Conservation (phyloP, 129 eudicot genomes). For the Flaveria ramosissima region DNA sequence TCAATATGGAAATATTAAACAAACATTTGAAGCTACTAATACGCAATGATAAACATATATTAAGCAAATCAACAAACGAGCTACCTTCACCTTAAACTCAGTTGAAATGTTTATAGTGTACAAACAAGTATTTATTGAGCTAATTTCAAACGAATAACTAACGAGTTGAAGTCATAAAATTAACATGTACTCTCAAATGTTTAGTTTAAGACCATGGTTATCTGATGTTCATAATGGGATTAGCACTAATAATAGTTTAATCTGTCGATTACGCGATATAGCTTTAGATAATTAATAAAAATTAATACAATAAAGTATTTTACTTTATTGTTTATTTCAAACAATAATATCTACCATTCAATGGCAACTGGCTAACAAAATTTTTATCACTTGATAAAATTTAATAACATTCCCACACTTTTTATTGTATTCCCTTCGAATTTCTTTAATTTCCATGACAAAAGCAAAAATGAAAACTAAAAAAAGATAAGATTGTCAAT, state of each 20-base stretch:
- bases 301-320: background rate
- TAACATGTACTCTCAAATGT: no score
- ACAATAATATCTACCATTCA: background rate
- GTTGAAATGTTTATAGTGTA: background rate
- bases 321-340: background rate
- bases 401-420: slow-evolving; percentile 4
- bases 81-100: no score
- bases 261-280: background rate
- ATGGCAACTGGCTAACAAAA: no score
- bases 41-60: no score
- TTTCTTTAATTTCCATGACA: slow-evolving; percentile 20
- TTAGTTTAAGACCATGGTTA: no score
- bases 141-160: background rate
- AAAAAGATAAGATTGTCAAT: slow-evolving; percentile 22
- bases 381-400: background rate
- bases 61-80: no score
- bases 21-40: no score
- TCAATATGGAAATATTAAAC: no score
- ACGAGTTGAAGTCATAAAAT: background rate
- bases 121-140: no score
- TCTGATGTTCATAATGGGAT: no score
- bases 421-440: slow-evolving; percentile 28
- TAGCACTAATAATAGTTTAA: no score
- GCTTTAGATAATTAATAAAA: background rate
- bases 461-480: slow-evolving; percentile 31